Conservation (phyloP, 768 basidiomycete species). For the Suillus decipiens region DNA sequence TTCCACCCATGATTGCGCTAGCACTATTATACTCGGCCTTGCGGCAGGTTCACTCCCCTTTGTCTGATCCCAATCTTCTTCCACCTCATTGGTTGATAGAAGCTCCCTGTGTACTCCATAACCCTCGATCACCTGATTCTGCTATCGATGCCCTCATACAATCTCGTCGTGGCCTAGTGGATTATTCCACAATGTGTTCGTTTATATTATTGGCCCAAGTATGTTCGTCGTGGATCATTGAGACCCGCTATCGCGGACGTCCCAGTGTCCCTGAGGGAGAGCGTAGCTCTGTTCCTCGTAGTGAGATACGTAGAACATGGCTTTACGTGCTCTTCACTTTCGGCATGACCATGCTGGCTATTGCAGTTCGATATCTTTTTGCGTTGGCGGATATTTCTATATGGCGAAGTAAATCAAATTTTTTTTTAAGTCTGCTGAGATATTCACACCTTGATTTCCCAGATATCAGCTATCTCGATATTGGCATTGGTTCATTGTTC, state of each 20-base stretch:
- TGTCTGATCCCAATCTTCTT: constrained; percentile 36
- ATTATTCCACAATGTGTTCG: constrained; percentile 80
- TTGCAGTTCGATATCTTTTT: constrained; percentile 52
- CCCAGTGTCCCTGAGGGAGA: constrained; percentile 60
- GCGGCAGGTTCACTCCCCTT: constrained; percentile 33
- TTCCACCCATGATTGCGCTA: constrained; percentile 78
- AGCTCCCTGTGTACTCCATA: constrained; percentile 56
- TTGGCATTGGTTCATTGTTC: constrained; percentile 70
- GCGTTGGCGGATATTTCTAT: constrained; percentile 45
- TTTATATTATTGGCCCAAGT: constrained; percentile 80
- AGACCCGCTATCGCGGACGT: constrained; percentile 48
- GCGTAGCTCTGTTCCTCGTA: constrained; percentile 74
- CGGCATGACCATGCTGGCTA: constrained; percentile 48
- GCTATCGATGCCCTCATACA: constrained; percentile 57
- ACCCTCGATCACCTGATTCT: constrained; percentile 41
- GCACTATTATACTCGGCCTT: constrained; percentile 62
- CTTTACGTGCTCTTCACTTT: constrained; percentile 68
- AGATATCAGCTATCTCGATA: constrained; percentile 83
- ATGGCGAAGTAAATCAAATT: constrained; percentile 66
- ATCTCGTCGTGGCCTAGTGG: constrained; percentile 75
- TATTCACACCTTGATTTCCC: constrained; percentile 13
- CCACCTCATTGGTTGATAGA: constrained; percentile 81
- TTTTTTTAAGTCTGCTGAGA: background rate
- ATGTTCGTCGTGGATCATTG: constrained; percentile 74
- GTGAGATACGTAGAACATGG: constrained; percentile 61